Evolutionary conservation across 257 asterid genomes (phyloP), one percentile per base, ranked within the genome.

Genomic region (Lithospermum erythrorhizon): DNA sequence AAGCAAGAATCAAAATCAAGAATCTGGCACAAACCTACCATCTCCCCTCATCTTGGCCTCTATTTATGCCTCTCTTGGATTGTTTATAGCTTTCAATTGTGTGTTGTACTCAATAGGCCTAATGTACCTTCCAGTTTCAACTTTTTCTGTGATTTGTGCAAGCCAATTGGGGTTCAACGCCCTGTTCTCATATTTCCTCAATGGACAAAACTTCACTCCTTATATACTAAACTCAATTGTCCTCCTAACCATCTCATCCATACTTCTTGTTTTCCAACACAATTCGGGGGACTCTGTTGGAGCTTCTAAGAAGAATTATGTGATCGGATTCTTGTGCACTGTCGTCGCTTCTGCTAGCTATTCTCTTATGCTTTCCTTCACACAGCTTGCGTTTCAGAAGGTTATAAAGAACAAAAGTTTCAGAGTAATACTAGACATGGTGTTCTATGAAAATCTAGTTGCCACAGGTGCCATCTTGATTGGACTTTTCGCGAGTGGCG

Each of bases 91-190:
- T 10, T 73, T 32, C 7, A 67, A 68, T 62, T 58, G 72, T 53
- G 66, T 83, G 84, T 19, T 80, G 3, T 83, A 73, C 68, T 63
- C 95, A 7, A 58, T 80, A 4, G 93, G 93, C 0, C 70, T 83
- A 3, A 72, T 66, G 19, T 71, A 83, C 53, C 77, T 86, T 11
- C 89, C 95, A 0, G 84, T 83, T 16, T 79, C 93, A 0, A 83
- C 95, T 3, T 82, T 74, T 56, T 79, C 90, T 3, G 71, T 87
- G 1, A 64, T 87, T 20, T 65, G 75, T 29, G 82, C 93, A 4
- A 74, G 70, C 60, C 93, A 83, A 15, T 66, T 87, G 23, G 94
- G 76, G 15, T 87, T 87, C 86, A 87, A 82, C 45, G 82, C 95
- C 6, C n/a, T 82, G 3, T 84, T 84, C 71, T 82, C 95, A 20